These are phyloP conservation scores for Debaryomyces robertsiae DNA, from an alignment of 1,139 yeast species.

Conservation along the genomic window DNA sequence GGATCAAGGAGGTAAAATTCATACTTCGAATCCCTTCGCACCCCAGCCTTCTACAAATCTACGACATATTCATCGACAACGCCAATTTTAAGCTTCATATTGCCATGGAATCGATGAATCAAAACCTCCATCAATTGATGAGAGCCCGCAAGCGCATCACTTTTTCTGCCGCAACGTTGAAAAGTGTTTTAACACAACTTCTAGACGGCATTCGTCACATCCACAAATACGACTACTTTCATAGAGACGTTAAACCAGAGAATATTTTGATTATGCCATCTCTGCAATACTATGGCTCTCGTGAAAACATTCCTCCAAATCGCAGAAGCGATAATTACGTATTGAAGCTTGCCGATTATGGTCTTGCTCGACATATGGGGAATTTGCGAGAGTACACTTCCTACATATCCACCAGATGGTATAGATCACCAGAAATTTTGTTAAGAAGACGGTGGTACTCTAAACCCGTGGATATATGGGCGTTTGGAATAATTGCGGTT, in stretches of 20 bases:
- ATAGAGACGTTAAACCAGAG: constrained; percentile 80
- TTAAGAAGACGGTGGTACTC: constrained; percentile 69
- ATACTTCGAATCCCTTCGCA: constrained; percentile 72
- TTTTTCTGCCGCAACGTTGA: constrained; percentile 61
- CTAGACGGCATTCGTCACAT: constrained; percentile 80
- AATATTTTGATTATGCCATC: constrained; percentile 74
- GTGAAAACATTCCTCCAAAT: constrained; percentile 40
- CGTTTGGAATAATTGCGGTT: constrained; percentile 83
- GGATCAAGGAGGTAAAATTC: constrained; percentile 75
- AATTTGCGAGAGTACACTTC: constrained; percentile 64
- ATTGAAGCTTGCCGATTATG: constrained; percentile 89
- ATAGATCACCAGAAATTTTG: constrained; percentile 89
- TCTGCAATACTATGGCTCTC: constrained; percentile 52
- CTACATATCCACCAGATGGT: constrained; percentile 95
- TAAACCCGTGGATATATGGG: constrained; percentile 89
- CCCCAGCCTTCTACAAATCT: constrained; percentile 68
- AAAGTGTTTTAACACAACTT: constrained; percentile 69
- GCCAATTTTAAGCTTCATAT: constrained; percentile 63
- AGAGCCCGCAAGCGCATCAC: constrained; percentile 51
- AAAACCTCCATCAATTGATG: constrained; percentile 74
- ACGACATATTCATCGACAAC: constrained; percentile 77
- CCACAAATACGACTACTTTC: constrained; percentile 73
- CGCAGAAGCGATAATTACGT: constrained; percentile 52
- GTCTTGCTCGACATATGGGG: constrained; percentile 70
- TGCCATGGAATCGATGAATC: constrained; percentile 88